A percentile compares a stretch with the other conserved stretches of the same genome.
Evolutionary conservation across 768 basidiomycete genomes (phyloP).

Genomic region (Agaricus blazei): DNA sequence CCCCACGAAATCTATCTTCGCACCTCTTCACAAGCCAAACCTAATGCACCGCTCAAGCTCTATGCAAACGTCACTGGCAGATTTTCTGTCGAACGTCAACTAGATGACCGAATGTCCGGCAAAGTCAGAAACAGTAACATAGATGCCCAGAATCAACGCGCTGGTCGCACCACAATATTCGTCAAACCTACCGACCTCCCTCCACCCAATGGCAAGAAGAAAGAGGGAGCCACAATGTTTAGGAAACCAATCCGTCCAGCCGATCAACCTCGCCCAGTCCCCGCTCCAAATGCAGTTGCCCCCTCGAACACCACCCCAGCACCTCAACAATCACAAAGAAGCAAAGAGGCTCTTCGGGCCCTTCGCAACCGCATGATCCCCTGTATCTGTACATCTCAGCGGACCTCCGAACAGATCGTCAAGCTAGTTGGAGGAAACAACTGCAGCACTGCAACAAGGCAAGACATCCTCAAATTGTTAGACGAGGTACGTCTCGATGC

Average conservation of each 20-base stretch:
- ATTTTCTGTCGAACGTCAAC: slow-evolving; percentile 59
- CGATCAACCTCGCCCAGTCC: slow-evolving; percentile 19
- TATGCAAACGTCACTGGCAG: slow-evolving; percentile 74
- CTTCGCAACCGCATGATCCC: slow-evolving; percentile 47
- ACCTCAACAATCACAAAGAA: slow-evolving; percentile 17
- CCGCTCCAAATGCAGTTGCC: slow-evolving; percentile 23
- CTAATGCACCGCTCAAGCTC: slow-evolving; percentile 62
- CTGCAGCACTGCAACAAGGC: slow-evolving; percentile 26
- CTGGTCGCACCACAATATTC: slow-evolving; percentile 41
- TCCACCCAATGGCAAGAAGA: slow-evolving; percentile 30
- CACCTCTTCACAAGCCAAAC: slow-evolving; percentile 50
- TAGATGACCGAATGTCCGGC: slow-evolving; percentile 40
- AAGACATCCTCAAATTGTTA: slow-evolving; percentile 43
- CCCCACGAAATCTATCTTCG: slow-evolving; percentile 73
- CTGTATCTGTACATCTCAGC: slow-evolving; percentile 41
- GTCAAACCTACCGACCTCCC: slow-evolving; percentile 41
- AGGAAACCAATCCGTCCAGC: slow-evolving; percentile 31
- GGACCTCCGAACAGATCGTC: slow-evolving; percentile 46
- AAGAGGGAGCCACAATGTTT: slow-evolving; percentile 31
- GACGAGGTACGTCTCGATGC: slow-evolving; percentile 33
- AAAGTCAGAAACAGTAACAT: slow-evolving; percentile 42
- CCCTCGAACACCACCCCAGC: slow-evolving; percentile 20
- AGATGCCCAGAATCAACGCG: slow-evolving; percentile 37
- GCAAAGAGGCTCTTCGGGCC: slow-evolving; percentile 13
- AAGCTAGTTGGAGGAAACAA: slow-evolving; percentile 41